Evolutionary conservation across 495 filamentous ascomycete genomes (phyloP).

Genomic region (Penicillium paxilli): DNA sequence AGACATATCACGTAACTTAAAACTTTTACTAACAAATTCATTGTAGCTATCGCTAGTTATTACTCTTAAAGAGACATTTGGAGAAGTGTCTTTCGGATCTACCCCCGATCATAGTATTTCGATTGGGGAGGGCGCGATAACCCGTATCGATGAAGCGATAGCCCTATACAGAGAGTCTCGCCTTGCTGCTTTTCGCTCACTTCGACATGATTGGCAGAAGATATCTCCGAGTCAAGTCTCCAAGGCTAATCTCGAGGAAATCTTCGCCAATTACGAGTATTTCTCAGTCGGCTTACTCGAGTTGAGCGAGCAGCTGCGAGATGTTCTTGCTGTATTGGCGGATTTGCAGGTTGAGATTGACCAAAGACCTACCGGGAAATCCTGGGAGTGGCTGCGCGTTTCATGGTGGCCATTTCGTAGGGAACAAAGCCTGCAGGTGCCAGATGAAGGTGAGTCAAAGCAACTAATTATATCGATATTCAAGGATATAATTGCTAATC

Average conservation of each 20-base stretch:
- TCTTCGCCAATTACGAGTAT: conserved; percentile 91
- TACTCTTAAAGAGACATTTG: conserved; percentile 83
- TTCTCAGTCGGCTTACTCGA: conserved; percentile 87
- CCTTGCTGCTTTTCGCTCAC: conserved; percentile 66
- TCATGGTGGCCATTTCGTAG: conserved; percentile 46
- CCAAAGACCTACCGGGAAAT: conserved; percentile 52
- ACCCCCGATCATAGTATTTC: conserved; percentile 65
- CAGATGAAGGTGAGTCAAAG: conserved; percentile 11
- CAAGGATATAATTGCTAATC: background rate
- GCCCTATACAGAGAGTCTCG: conserved; percentile 72
- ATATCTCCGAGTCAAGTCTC: conserved; percentile 62
- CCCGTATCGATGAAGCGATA: conserved; percentile 76
- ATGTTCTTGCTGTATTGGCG: conserved; percentile 75
- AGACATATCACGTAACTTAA: conserved; percentile 6
- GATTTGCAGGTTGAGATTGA: conserved; percentile 71
- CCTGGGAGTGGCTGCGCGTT: conserved; percentile 86
- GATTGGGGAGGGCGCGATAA: conserved; percentile 72
- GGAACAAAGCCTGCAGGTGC: conserved; percentile 18
- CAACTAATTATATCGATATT: background rate
- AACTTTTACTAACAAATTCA: background rate
- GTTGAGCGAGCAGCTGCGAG: conserved; percentile 85
- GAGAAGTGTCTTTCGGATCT: conserved; percentile 77
- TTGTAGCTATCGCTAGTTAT: conserved; percentile 78
- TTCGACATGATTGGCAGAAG: conserved; percentile 76
- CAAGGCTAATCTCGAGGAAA: conserved; percentile 94